These are phyloP conservation scores for Calycina herbarum DNA, from an alignment of 2,329 filamentous ascomycete species.

Conservation along the genomic window DNA sequence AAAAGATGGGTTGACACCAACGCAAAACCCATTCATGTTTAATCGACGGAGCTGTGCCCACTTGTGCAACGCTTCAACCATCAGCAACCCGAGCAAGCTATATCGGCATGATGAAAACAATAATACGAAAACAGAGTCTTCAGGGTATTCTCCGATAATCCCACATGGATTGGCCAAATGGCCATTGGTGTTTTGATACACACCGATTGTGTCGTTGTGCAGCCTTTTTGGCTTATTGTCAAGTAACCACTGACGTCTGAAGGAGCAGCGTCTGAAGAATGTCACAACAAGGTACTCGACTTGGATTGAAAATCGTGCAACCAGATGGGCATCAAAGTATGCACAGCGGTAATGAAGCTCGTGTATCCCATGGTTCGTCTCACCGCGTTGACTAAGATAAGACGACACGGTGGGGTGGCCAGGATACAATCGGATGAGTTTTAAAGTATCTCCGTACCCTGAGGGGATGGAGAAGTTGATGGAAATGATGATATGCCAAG, in stretches of 20 bases:
- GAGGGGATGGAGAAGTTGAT: neutral
- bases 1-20: conserved; percentile 23
- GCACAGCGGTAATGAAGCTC: neutral
- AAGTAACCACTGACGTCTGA: conserved; percentile 9
- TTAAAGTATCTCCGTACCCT: conserved; percentile 1
- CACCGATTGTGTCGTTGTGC: neutral
- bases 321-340: conserved; percentile 1
- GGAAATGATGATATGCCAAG: neutral
- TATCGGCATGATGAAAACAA: conserved; percentile 7
- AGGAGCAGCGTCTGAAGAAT: conserved; percentile 9
- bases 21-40: conserved; percentile 32
- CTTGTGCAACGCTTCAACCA: conserved; percentile 23
- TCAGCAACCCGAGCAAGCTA: conserved; percentile 21
- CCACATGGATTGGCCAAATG: neutral
- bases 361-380: neutral
- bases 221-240: neutral
- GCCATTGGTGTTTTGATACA: conserved; percentile 2
- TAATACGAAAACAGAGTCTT: neutral
- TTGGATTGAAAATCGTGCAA: conserved; percentile 16
- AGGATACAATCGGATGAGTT: conserved; percentile 5
- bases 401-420: neutral
- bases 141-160: conserved; percentile 11
- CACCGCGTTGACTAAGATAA: neutral
- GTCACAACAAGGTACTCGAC: conserved; percentile 17
- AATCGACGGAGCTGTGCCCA: conserved; percentile 25